phyloP scores from a whole-genome alignment of 495 filamentous ascomycete species.

The Cladorrhinum samala region DNA sequence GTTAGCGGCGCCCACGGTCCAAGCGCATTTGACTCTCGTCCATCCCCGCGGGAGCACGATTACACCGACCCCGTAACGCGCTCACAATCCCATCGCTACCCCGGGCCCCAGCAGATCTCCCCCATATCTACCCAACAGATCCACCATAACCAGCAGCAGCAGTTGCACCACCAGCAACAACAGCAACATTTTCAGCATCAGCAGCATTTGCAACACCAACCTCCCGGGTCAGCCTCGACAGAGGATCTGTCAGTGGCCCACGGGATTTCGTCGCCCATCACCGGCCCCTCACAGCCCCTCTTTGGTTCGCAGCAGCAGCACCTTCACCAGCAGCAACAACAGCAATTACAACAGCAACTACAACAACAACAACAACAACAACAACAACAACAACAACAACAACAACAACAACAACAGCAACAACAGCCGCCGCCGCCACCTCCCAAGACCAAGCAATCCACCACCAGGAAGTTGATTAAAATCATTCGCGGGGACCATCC shows the following conservation, averaged over 20 bases:
- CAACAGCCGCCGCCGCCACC: conserved; percentile 31
- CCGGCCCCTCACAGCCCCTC: conserved; percentile 22
- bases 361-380: conserved; percentile 12
- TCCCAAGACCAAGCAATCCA: conserved; percentile 36
- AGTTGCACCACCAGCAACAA: conserved; percentile 20
- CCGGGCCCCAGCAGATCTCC: conserved; percentile 22
- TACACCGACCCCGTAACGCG: conserved; percentile 29
- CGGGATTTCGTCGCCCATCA: conserved; percentile 24
- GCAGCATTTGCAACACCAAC: conserved; percentile 17
- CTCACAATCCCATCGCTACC: conserved; percentile 31
- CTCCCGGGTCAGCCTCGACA: conserved; percentile 26
- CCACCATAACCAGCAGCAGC: conserved; percentile 29
- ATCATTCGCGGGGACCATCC: conserved; percentile 31
- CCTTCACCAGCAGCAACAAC: neutral
- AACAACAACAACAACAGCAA: conserved; percentile 11
- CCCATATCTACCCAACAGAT: conserved; percentile 23
- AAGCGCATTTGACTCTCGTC: conserved; percentile 25
- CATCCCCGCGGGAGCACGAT: conserved; percentile 18
- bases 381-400: conserved; percentile 15
- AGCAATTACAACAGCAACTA: conserved; percentile 28
- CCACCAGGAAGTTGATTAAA: conserved; percentile 42
- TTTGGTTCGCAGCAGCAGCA: conserved; percentile 9
- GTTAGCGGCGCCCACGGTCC: conserved; percentile 14
- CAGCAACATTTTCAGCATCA: conserved; percentile 20
- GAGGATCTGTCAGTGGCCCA: conserved; percentile 32